Percentiles rank a stretch among this genome's conserved stretches.
Conservation (phyloP, 2,329 filamentous ascomycete species). For the Fusarium austroafricanum region DNA sequence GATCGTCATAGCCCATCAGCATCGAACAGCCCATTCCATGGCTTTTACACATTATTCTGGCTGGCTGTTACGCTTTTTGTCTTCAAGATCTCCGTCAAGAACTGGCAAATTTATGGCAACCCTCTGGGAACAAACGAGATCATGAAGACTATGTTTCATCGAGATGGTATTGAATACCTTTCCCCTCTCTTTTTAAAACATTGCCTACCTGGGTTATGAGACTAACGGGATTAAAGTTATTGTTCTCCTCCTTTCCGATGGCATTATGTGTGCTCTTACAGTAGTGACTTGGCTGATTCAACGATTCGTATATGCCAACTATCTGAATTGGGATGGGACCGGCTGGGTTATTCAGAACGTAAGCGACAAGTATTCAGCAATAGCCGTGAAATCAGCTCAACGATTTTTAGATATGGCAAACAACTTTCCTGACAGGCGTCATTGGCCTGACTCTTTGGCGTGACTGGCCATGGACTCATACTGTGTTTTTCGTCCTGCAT, state of each 20-base stretch:
- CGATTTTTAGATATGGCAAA: conserved; percentile 72
- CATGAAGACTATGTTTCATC: conserved; percentile 72
- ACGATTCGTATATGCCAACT: conserved; percentile 66
- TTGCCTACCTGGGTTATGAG: too few species aligned
- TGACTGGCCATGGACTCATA: conserved; percentile 87
- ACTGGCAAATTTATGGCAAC: conserved; percentile 76
- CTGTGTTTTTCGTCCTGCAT: conserved; percentile 81
- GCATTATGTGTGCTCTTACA: conserved; percentile 74
- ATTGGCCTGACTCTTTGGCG: conserved; percentile 75
- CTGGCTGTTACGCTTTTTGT: conserved; percentile 74
- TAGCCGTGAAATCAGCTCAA: neutral
- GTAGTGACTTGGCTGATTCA: conserved; percentile 75
- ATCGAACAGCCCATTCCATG: conserved; percentile 77
- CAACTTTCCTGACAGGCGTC: conserved; percentile 69
- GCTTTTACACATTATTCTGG: conserved; percentile 86
- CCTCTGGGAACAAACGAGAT: conserved; percentile 79
- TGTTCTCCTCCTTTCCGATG: conserved; percentile 72
- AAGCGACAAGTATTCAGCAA: conserved; percentile 36
- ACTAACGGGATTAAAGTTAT: conserved; percentile 54
- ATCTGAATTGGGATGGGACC: conserved; percentile 72
- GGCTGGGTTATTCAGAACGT: conserved; percentile 82
- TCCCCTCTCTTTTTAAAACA: neutral
- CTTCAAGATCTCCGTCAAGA: conserved; percentile 73
- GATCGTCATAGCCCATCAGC: conserved; percentile 76
- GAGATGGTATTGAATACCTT: conserved; percentile 54